Conservation (phyloP, 306 rosid genomes). For the Rosa rugosa region DNA sequence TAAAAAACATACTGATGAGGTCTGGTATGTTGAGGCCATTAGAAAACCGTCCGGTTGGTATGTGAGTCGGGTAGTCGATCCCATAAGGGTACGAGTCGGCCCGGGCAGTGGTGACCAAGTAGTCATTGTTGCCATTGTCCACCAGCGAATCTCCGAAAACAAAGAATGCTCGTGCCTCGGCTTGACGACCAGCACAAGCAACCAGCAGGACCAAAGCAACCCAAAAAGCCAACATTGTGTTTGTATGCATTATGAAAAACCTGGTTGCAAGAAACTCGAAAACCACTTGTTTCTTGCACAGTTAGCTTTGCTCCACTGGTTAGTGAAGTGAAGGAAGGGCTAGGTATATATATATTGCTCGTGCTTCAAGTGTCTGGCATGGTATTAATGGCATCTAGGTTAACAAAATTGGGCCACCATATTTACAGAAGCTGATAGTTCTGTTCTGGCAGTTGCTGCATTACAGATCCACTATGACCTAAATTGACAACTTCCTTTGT, state of each 20-base stretch:
- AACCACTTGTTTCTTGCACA: neutral
- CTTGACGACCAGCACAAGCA: slow-evolving; percentile 20
- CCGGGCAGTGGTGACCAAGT: slow-evolving; percentile 67
- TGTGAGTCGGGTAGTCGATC: slow-evolving; percentile 61
- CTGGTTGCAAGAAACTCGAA: neutral
- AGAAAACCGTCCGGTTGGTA: slow-evolving; percentile 84
- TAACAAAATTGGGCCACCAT: neutral
- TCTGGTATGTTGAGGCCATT: slow-evolving; percentile 84
- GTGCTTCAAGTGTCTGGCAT: neutral
- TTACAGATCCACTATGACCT: neutral
- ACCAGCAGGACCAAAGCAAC: neutral
- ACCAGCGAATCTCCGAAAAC: slow-evolving; percentile 86
- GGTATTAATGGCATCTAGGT: slow-evolving; percentile 18
- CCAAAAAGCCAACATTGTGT: slow-evolving; percentile 15
- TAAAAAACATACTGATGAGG: slow-evolving; percentile 50
- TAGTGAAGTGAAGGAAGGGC: slow-evolving; percentile 9
- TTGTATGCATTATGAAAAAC: slow-evolving; percentile 37
- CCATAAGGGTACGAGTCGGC: slow-evolving; percentile 76
- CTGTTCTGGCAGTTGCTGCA: neutral
- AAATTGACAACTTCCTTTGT: neutral
- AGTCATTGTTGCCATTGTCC: slow-evolving; percentile 77
- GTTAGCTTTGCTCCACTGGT: neutral
- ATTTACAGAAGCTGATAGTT: neutral
- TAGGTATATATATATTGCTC: slow-evolving; percentile 30
- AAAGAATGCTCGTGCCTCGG: slow-evolving; percentile 69